Conservation (phyloP, 1,139 yeast genomes). For the Scheffersomyces lignicola region DNA sequence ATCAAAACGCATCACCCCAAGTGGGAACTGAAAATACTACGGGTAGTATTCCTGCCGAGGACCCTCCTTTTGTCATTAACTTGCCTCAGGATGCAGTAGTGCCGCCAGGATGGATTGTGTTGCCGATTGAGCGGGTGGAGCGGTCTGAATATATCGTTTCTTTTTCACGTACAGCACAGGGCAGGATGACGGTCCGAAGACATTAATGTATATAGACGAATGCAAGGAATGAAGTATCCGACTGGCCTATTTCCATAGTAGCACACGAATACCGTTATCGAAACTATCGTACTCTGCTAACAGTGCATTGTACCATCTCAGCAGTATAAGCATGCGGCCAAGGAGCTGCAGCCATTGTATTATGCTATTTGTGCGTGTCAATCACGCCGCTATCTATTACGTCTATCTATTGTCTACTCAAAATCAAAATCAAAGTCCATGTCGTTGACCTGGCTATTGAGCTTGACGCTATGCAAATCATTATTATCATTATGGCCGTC, state of each 20-base stretch:
- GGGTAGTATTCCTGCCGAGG: conserved; percentile 1
- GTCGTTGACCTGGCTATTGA: conserved; percentile 11
- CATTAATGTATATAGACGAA: too few species aligned
- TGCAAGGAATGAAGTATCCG: too few species aligned
- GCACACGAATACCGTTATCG: too few species aligned
- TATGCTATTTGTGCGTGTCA: too few species aligned
- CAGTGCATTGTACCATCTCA: too few species aligned
- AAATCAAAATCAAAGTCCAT: conserved; percentile 36
- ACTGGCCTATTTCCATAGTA: too few species aligned
- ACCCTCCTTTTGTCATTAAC: conserved; percentile 8
- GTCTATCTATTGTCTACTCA: conserved; percentile 13
- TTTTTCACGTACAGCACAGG: conserved; percentile 1
- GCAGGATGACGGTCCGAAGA: background rate
- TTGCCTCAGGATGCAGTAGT: conserved; percentile 27
- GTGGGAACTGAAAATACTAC: conserved; percentile 2
- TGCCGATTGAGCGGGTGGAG: conserved; percentile 24
- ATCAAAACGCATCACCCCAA: conserved; percentile 6
- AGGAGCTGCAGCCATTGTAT: too few species aligned
- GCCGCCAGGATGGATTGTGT: conserved; percentile 37
- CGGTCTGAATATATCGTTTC: conserved; percentile 3
- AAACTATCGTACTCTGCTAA: too few species aligned
- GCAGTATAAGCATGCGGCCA: too few species aligned
- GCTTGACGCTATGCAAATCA: conserved; percentile 1
- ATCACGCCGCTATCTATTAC: too few species aligned
- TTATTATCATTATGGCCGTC: conserved; percentile 4